A percentile compares a stretch with the other conserved stretches of the same genome.
phyloP scores from a whole-genome alignment of 2,329 filamentous ascomycete species.

The Alternaria gansuensis region DNA sequence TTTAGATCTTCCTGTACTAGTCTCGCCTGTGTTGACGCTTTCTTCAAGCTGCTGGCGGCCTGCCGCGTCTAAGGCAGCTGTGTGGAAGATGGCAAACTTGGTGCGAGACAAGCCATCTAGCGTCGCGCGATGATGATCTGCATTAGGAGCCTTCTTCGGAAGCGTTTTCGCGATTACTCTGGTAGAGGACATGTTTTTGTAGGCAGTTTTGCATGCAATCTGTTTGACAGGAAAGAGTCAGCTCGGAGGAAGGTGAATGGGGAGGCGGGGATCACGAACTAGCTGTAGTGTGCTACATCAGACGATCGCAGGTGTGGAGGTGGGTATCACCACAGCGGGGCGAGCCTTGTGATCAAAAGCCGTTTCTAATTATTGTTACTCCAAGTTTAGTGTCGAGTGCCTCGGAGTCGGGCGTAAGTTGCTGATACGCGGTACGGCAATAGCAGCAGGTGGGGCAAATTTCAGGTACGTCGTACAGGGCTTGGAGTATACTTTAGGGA shows the following conservation, averaged over 20 bases:
- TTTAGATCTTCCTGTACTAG: constrained; percentile 1
- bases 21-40: constrained; percentile 6
- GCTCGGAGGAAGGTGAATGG: background rate
- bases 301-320: background rate
- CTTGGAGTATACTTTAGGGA: background rate
- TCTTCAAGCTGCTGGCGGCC: constrained; percentile 4
- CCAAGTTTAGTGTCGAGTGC: background rate
- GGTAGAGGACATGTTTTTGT: constrained; percentile 1
- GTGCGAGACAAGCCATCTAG: background rate
- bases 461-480: background rate
- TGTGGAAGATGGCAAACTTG: constrained; percentile 5
- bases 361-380: background rate
- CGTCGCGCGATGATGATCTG: constrained; percentile 3
- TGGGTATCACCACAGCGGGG: background rate
- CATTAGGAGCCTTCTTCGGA: background rate
- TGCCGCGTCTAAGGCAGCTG: background rate
- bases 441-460: background rate
- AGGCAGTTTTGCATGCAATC: background rate
- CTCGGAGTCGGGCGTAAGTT: background rate
- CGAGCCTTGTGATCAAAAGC: background rate
- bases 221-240: background rate
- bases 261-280: background rate
- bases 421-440: background rate
- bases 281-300: background rate
- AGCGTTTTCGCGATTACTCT: constrained; percentile 1